Evolutionary conservation across 2,329 filamentous ascomycete species (phyloP), one percentile per base, ranked within the genome.

Genomic region (Scolecobasidium constrictum): DNA sequence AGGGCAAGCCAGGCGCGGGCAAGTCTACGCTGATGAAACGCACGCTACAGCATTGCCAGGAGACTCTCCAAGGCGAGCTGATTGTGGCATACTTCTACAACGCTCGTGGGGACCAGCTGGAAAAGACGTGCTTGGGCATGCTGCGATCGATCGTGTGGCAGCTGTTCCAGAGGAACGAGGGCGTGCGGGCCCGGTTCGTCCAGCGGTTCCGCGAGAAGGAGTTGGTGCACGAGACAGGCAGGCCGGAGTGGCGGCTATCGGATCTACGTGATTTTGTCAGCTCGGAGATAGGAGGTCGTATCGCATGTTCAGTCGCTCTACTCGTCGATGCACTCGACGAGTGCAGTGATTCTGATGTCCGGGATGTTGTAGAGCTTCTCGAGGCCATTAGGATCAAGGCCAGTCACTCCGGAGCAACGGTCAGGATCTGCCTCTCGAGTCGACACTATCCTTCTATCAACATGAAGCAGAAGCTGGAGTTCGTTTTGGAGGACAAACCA

Each of bases 101-200:
- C 43, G 67, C 67, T 0, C 53, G 65, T 42, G 69, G 68, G 0
- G 53, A 56, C 0, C 22, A 53, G 4, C 50, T 70, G 6, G 68
- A 77, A 36, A 71, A 58, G 41, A 64, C 69, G 0, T 57, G 60
- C 0, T 19, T 55, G 0, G 73, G 74, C 0, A 62, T 77, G 53
- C 75, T 73, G 47, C 61, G 71, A 3, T 70, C 69, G 0, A 42
- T 77, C 0, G 43, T 77, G 0, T 47, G 57, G 2, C 69, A 77
- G 31, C 51, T 77, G 0, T 52, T 77, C 0, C 18, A 56, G 0
- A 48, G 6, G 4, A 4, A 18, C 20, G 17, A 4, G 15, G 3
- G 17, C 11, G 4, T 5, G 3, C 4, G 4, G 4, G 4, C 4
- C 3, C 3, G 4, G 4, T 5, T 7, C 4, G 3, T 11, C 5